These are phyloP conservation scores for Xylariaceae sp. DNA, from an alignment of 2,329 filamentous ascomycete genomes.

Conservation along the genomic window DNA sequence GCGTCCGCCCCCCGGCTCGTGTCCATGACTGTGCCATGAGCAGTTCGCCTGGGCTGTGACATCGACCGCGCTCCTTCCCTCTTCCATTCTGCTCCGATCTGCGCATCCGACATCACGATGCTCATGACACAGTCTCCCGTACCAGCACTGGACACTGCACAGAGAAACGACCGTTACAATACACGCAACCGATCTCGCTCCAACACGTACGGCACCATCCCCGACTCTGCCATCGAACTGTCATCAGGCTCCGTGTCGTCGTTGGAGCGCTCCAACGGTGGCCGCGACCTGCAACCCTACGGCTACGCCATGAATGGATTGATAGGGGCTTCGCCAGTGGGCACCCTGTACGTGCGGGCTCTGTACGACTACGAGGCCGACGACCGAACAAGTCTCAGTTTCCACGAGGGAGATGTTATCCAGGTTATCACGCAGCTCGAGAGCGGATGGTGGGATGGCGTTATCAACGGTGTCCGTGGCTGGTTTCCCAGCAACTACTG, in stretches of 20 bases:
- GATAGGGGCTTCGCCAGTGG: conserved; percentile 50
- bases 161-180: conserved; percentile 27
- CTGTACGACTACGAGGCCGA: conserved; percentile 98
- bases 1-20: conserved; percentile 8
- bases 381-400: conserved; percentile 92
- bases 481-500: conserved; percentile 99
- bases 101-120: conserved; percentile 36
- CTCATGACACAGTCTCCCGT: conserved; percentile 45
- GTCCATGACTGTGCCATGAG: conserved; percentile 6
- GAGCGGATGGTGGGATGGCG: conserved; percentile 98
- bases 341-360: conserved; percentile 84
- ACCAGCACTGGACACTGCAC: conserved; percentile 37
- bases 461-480: conserved; percentile 91
- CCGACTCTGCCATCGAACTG: conserved; percentile 24
- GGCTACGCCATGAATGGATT: conserved; percentile 51
- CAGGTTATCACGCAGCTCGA: conserved; percentile 97
- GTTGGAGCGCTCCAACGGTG: conserved; percentile 25
- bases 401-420: conserved; percentile 93
- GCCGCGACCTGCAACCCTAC: conserved; percentile 24
- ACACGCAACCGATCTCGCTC: conserved; percentile 25
- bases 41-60: conserved; percentile 18
- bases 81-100: conserved; percentile 10
- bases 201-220: conserved; percentile 20
- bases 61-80: conserved; percentile 17
- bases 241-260: conserved; percentile 25